A percentile compares a stretch with the other conserved stretches of the same genome.
phyloP scores from a whole-genome alignment of 257 asterid genomes.

The Linderniella brevidens region DNA sequence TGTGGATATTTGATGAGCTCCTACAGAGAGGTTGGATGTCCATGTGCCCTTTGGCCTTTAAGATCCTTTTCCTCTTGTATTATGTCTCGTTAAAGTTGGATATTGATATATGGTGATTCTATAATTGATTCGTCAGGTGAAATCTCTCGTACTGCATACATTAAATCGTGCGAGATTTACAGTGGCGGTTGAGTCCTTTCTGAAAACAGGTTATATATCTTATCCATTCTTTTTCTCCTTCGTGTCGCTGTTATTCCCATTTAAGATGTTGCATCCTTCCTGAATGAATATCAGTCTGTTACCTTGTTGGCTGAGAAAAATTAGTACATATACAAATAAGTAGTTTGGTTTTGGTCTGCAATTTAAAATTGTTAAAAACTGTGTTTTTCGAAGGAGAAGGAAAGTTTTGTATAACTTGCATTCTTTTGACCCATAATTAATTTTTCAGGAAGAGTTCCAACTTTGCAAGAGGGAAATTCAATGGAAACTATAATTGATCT shows the following conservation, averaged over 20 bases:
- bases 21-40: constrained; percentile 63
- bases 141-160: constrained; percentile 85
- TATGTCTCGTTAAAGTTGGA: not conserved
- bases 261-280: too few species aligned
- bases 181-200: constrained; percentile 89
- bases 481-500: constrained; percentile 55
- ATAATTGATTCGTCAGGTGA: constrained; percentile 28
- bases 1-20: constrained; percentile 93
- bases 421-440: constrained; percentile 7
- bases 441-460: constrained; percentile 81
- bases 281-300: too few species aligned
- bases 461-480: constrained; percentile 76
- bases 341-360: too few species aligned
- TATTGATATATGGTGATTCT: not conserved
- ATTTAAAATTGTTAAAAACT: too few species aligned
- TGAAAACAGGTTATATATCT: constrained; percentile 49
- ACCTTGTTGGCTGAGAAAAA: too few species aligned
- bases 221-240: too few species aligned
- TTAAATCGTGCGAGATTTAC: constrained; percentile 91
- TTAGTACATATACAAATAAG: too few species aligned
- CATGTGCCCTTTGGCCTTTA: too few species aligned
- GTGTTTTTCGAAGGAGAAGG: too few species aligned
- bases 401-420: too few species aligned
- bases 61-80: too few species aligned
- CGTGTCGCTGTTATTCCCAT: too few species aligned